These are phyloP conservation scores for Colletotrichum limetticola DNA, from an alignment of 2,329 filamentous ascomycete genomes.

Conservation along the genomic window DNA sequence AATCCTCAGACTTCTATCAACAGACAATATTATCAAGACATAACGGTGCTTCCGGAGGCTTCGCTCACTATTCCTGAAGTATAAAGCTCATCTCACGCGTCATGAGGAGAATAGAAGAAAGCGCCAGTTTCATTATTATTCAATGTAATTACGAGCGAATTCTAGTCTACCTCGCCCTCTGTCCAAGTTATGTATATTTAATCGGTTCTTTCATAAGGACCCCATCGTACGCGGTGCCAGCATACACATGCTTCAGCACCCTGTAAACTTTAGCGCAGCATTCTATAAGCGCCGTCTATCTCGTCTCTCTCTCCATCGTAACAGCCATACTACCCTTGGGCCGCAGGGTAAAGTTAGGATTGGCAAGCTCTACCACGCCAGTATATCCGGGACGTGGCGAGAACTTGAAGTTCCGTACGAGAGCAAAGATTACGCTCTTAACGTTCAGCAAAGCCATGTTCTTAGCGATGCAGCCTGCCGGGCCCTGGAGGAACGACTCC, in stretches of 20 bases:
- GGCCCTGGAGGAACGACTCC: constrained; percentile 39
- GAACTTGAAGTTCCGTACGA: constrained; percentile 28
- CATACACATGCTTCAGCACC: not conserved
- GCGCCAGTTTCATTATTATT: not conserved
- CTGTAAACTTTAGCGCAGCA: not conserved
- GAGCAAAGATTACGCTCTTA: constrained; percentile 32
- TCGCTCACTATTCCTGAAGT: not conserved
- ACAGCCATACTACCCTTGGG: constrained; percentile 30
- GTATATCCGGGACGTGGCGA: constrained; percentile 7
- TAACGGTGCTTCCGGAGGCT: not conserved
- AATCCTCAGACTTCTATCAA: too few species aligned
- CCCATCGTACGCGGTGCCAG: not conserved
- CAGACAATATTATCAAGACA: too few species aligned
- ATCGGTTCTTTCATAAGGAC: not conserved
- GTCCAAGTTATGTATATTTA: not conserved
- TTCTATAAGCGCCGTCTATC: not conserved
- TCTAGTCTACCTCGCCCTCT: not conserved
- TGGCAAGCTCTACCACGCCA: constrained; percentile 22
- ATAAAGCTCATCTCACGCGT: not conserved
- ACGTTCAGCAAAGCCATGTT: constrained; percentile 33
- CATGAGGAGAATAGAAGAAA: not conserved
- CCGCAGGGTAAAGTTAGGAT: constrained; percentile 34
- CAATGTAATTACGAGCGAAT: not conserved
- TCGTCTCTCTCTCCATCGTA: constrained; percentile 9
- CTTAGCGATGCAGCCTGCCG: constrained; percentile 33